Evolutionary conservation across 108 stramenopile genomes (phyloP).

Genomic region (Poteriospumella lacustris): DNA sequence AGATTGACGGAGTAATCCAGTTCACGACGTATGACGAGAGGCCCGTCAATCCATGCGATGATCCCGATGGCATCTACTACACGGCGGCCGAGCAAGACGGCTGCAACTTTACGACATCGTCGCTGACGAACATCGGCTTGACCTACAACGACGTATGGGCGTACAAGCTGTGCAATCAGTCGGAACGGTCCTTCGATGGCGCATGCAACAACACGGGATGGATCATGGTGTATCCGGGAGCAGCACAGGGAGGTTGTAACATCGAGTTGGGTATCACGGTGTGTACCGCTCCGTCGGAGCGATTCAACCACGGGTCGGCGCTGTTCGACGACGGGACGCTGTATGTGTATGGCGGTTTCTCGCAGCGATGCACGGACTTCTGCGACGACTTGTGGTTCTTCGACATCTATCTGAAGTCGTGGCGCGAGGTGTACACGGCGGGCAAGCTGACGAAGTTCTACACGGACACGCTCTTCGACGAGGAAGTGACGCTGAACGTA

Average conservation of each 20-base stretch:
- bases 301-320: slow-evolving; percentile 67
- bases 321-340: slow-evolving; percentile 64
- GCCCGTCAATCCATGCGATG: slow-evolving; percentile 45
- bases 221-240: slow-evolving; percentile 60
- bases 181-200: slow-evolving; percentile 23
- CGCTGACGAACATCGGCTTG: slow-evolving; percentile 55
- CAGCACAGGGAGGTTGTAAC: slow-evolving; percentile 61
- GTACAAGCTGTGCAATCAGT: slow-evolving; percentile 55
- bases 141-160: slow-evolving; percentile 73
- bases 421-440: slow-evolving; percentile 9
- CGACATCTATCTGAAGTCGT: slow-evolving; percentile 41
- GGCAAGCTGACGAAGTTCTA: slow-evolving; percentile 18
- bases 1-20: slow-evolving; percentile 54
- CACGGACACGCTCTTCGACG: not conserved
- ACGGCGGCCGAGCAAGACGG: slow-evolving; percentile 27
- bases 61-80: not conserved
- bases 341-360: slow-evolving; percentile 71
- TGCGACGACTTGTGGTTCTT: slow-evolving; percentile 77
- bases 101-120: not conserved
- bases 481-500: not conserved
- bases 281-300: slow-evolving; percentile 63
- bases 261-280: slow-evolving; percentile 50
- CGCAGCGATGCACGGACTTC: slow-evolving; percentile 69
- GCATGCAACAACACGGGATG: slow-evolving; percentile 61
- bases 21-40: slow-evolving; percentile 65